Conservation (phyloP, 176 grass and related monocot species). For the Eragrostis nindensis region DNA sequence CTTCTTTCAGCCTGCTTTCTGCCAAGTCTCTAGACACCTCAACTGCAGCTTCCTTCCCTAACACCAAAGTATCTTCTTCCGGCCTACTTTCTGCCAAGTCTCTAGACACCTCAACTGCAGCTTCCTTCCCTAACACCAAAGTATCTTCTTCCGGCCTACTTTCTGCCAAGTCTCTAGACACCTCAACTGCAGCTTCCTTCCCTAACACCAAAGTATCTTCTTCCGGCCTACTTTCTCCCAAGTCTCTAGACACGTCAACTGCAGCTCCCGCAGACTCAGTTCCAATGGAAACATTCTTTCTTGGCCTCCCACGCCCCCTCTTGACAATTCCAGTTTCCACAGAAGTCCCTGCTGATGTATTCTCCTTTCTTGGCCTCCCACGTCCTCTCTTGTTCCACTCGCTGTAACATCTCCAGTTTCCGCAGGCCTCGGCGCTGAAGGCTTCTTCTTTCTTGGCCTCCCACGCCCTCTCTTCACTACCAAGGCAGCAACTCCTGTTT, state of each 20-base stretch:
- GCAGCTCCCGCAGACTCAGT: conserved; percentile 2
- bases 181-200: background rate
- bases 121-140: background rate
- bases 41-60: background rate
- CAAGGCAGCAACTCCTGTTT: background rate
- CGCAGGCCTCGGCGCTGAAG: background rate
- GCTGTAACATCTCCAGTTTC: background rate
- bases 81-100: background rate
- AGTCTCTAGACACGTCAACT: background rate
- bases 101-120: conserved; percentile 25
- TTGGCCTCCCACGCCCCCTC: conserved; percentile 38
- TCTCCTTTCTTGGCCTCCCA: conserved; percentile 45
- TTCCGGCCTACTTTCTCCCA: too few relatives aligned
- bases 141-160: too few relatives aligned
- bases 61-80: background rate
- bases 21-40: conserved; percentile 19
- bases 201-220: too few relatives aligned
- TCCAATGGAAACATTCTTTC: conserved; percentile 29
- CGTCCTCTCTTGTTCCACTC: conserved; percentile 18
- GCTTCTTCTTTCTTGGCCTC: conserved; percentile 38
- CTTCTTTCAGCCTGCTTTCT: background rate
- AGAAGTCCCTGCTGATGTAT: background rate
- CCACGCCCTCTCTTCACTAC: conserved; percentile 39
- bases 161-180: too few relatives aligned
- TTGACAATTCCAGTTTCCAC: conserved; percentile 22